Evolutionary conservation across 2,329 filamentous ascomycete species (phyloP).

Genomic region (Coleophoma eucalyptorum): DNA sequence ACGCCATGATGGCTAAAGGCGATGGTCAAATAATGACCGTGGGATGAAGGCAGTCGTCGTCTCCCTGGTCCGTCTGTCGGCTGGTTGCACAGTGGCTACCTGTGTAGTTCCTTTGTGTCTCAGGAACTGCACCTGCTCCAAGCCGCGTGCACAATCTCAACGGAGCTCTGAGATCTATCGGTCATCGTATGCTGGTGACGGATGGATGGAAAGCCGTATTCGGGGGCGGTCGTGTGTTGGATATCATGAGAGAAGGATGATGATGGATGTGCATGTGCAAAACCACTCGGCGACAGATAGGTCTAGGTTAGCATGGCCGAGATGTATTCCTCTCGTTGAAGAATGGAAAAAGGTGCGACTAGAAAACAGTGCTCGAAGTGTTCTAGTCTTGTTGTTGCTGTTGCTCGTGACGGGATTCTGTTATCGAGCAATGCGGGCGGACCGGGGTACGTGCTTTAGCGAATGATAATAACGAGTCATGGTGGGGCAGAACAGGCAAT

Average conservation of each 20-base stretch:
- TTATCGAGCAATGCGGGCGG: background rate
- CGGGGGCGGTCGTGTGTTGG: too few relatives aligned
- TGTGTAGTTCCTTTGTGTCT: conserved; percentile 2
- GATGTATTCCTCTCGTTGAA: too few relatives aligned
- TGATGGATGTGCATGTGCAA: too few relatives aligned
- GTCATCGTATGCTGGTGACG: conserved; percentile 14
- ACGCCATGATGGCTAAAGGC: conserved; percentile 22
- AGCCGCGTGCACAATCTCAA: conserved; percentile 19
- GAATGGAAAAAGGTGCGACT: too few relatives aligned
- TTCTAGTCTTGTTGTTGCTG: too few relatives aligned
- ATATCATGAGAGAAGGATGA: too few relatives aligned
- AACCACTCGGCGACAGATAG: background rate
- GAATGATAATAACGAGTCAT: conserved; percentile 1
- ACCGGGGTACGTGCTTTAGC: background rate
- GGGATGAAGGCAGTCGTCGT: background rate
- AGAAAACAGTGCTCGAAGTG: too few relatives aligned
- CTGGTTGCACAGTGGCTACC: too few relatives aligned
- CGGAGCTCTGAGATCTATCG: conserved; percentile 7
- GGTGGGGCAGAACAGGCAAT: background rate
- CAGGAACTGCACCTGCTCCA: conserved; percentile 15
- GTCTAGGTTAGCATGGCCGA: background rate
- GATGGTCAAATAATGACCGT: background rate
- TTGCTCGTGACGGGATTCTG: conserved; percentile 1
- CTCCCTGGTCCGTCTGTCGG: background rate
- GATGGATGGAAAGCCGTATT: background rate